Evolutionary conservation across 306 rosid species (phyloP).

Genomic region (Begonia loranthoides): DNA sequence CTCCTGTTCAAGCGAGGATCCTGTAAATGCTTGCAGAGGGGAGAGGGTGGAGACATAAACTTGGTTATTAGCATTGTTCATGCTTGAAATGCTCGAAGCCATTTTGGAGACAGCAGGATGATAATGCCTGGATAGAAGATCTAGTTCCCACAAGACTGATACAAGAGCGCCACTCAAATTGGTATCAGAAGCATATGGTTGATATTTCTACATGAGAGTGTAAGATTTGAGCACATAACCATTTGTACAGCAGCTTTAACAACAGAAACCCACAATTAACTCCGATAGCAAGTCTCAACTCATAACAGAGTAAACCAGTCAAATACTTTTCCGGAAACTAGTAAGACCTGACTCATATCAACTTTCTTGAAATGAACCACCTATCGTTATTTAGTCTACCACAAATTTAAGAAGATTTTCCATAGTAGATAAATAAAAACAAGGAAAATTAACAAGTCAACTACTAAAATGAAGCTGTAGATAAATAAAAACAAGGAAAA

Average conservation of each 20-base stretch:
- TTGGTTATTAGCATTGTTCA: slow-evolving; percentile 47
- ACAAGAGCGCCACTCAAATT: slow-evolving; percentile 95
- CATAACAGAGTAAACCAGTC: background rate
- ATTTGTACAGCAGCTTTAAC: too few relatives aligned
- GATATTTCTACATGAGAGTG: slow-evolving; percentile 55
- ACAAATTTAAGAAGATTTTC: too few relatives aligned
- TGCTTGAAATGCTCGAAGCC: slow-evolving; percentile 50
- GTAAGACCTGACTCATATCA: too few relatives aligned
- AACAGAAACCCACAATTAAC: too few relatives aligned
- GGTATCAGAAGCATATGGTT: slow-evolving; percentile 70
- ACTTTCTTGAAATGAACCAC: too few relatives aligned
- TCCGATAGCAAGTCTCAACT: slow-evolving; percentile 1
- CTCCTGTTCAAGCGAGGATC: slow-evolving; percentile 51
- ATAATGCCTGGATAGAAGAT: slow-evolving; percentile 64
- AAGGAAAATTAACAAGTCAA: too few relatives aligned
- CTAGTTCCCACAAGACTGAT: slow-evolving; percentile 89
- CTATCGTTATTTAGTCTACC: too few relatives aligned
- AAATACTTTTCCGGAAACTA: too few relatives aligned
- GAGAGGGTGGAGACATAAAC: slow-evolving; percentile 36
- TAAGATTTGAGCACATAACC: too few relatives aligned
- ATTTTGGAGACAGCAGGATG: slow-evolving; percentile 60
- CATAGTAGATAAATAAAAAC: too few relatives aligned
- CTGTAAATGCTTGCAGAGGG: slow-evolving; percentile 67
- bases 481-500: too few relatives aligned
- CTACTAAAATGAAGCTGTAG: too few relatives aligned